Evolutionary conservation across 2,329 filamentous ascomycete species (phyloP), one percentile per base, ranked within the genome.

Genomic region (Chaetothyriales sp.): DNA sequence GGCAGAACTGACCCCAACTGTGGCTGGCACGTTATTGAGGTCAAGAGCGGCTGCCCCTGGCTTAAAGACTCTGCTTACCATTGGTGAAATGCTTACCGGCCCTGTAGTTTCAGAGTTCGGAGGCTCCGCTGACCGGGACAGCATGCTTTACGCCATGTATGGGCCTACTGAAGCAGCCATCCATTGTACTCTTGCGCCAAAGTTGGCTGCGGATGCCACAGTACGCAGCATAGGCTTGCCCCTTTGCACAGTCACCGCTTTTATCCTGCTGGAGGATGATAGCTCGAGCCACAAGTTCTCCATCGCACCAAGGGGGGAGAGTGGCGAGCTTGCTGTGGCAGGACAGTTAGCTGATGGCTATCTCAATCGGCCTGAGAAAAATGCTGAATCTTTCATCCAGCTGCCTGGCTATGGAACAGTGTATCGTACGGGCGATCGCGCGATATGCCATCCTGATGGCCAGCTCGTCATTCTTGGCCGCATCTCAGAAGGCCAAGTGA

Each of bases 101-200:
- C 76, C 79, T 7, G 82, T 95, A 1, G 74, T 95, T 19, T 70
- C 78, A 36, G 86, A 93, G 62, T 95, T 92, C 70, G 87, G 86
- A 5, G 78, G 78, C 2, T 68, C 71, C 8, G 61, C 65, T 0
- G 62, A 62, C 0, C 67, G 66, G 6, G 63, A 70, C 1, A 81
- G 84, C 57, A 80, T 94, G 44, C 72, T 95, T 0, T 89, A 86
- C 76, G 89, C 82, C 32, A 94, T 95, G 87, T 95, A 95, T 62
- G 89, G 89, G 0, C 89, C 89, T 1, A 95, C 89, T 0, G 89
- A 95, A 68, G 86, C 86, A 6, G 80, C 88, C 0, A 94, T 95
- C 51, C 89, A 95, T 63, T 95, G 86, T 63, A 93, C 86, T 0
- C 66, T 92, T 3, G 81, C 86, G 56, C 70, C 81, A 0, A 68